Evolutionary conservation across 202 grass and related monocot genomes (phyloP), one percentile per base, ranked within the genome.

Genomic region (Musa balbisiana): DNA sequence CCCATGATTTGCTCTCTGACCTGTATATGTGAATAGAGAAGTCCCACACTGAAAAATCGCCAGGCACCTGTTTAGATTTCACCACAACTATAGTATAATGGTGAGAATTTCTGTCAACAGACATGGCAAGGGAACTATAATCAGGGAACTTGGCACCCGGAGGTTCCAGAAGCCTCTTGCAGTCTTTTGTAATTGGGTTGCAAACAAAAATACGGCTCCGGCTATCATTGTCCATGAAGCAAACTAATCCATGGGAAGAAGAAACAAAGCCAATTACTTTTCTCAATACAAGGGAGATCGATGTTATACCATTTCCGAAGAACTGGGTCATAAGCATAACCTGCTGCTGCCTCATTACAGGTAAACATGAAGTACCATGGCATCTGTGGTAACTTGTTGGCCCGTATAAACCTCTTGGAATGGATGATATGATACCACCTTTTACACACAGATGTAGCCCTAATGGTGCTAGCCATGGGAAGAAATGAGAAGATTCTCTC

Each of bases 271-370:
- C 56, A 60, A 60, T 60, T 60, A n/a, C 56, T 60, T 20, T 60
- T 60, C 56, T 60, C 56, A 8, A 60, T 60, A 20, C 56, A 60
- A 60, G 56, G 56, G 19, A 60, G 56, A 20, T 60, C 56, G 0
- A 60, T 60, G 56, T 60, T 60, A 60, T 60, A 60, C 56, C 56
- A 60, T 60, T 60, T 60, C 56, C 56, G 56, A 60, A 60, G 56
- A 20, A 60, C 15, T n/a, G 56, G 56, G 15, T 60, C 56, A 60
- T 60, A 60, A 19, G 56, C 56, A 60, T 60, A 60, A n/a, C 56
- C 56, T 60, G 17, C 56, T n/a, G 56, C 56, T 5, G 17, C n/a
- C 56, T 60, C 56, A 60, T 60, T 60, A 60, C 56, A 16, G 1
- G 56, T 60, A n/a, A 60, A 60, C 56, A 60, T 60, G n/a, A 60